A percentile compares a stretch with the other conserved stretches of the same genome.
phyloP scores from a whole-genome alignment of 345 rosid genomes.

The Populus alba region DNA sequence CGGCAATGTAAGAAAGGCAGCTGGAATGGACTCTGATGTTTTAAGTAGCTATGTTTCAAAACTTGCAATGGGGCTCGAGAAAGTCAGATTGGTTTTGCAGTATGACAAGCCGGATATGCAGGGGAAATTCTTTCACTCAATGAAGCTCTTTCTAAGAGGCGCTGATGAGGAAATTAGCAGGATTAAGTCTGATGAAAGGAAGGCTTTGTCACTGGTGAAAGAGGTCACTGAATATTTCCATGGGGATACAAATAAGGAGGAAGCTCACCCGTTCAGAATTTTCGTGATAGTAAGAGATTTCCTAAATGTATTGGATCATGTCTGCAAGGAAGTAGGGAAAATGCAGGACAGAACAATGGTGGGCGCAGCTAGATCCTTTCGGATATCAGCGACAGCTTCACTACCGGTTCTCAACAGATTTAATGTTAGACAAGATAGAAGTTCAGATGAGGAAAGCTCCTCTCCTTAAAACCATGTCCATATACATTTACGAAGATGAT shows the following conservation, averaged over 20 bases:
- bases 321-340: slow-evolving; percentile 88
- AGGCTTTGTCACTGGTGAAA: slow-evolving; percentile 69
- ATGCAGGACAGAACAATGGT: slow-evolving; percentile 76
- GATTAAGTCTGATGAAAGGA: slow-evolving; percentile 71
- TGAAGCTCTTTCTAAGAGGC: slow-evolving; percentile 60
- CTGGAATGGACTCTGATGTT: slow-evolving; percentile 95
- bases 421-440: slow-evolving; percentile 56
- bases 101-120: slow-evolving; percentile 58
- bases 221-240: slow-evolving; percentile 94
- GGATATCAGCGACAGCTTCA: slow-evolving; percentile 70
- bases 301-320: slow-evolving; percentile 70
- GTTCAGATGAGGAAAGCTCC: slow-evolving; percentile 76
- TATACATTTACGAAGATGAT: neutral
- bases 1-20: slow-evolving; percentile 78
- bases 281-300: slow-evolving; percentile 93
- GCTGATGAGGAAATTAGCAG: slow-evolving; percentile 78
- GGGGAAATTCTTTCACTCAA: slow-evolving; percentile 71
- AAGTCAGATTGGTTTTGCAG: slow-evolving; percentile 61
- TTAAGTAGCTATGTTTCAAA: slow-evolving; percentile 76
- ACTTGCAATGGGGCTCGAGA: slow-evolving; percentile 83
- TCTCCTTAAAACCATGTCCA: slow-evolving; percentile 54
- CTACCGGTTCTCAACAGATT: slow-evolving; percentile 79
- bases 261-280: slow-evolving; percentile 85
- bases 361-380: slow-evolving; percentile 85
- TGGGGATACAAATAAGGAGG: slow-evolving; percentile 83